Base-by-base conservation (phyloP, 2,329 filamentous ascomycete species). In the Botryotinia narcissicola region DNA sequence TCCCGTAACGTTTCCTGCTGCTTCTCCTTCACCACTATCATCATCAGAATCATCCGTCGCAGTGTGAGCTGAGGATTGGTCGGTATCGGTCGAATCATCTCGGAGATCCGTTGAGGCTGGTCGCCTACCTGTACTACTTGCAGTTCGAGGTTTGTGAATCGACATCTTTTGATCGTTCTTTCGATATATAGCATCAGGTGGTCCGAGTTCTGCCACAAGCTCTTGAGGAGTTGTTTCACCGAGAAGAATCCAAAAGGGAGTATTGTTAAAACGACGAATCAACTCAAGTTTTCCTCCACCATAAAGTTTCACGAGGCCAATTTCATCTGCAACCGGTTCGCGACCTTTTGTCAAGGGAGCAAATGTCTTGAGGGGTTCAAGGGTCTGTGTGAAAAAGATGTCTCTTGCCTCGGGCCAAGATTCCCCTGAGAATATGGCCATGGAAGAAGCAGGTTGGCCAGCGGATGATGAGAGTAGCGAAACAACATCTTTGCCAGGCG, bases 201-300 rank as follows among this genome's bases (percentile, higher is more conserved):
- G 94, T 0, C 96, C 96, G 12, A 99, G 87, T 79, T 97, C 95
- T 73, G 93, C 92, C 32, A 98, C 89, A 3, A 99, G 85, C 77
- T 98, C 94, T 83, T 99, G 96, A 0, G 94, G 93, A 1, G 93
- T 97, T 0, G 95, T 98, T 80, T 96, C 90, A 63, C 94, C 94
- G 0, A 99, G 85, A 4, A 86, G 86, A 72, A 99, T 91, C 84
- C 88, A 90, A 73, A 94, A 89, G 0, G 89, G 87, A 46, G 86
- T 86, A 60, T 84, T 90, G 7, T 90, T 90, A 84, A 88, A 89
- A 76, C 93, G 90, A 74, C 94, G 90, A 68, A 93, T 85, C 2
- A 98, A 84, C 81, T 97, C 93, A 69, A 98, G 83, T 75, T 86
- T 89, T 4, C 95, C 95, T 68, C 91, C 91, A 7, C 93, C 94